Evolutionary conservation across 805 yeast genomes (phyloP).

Genomic region (Yarrowia phangngaensis): DNA sequence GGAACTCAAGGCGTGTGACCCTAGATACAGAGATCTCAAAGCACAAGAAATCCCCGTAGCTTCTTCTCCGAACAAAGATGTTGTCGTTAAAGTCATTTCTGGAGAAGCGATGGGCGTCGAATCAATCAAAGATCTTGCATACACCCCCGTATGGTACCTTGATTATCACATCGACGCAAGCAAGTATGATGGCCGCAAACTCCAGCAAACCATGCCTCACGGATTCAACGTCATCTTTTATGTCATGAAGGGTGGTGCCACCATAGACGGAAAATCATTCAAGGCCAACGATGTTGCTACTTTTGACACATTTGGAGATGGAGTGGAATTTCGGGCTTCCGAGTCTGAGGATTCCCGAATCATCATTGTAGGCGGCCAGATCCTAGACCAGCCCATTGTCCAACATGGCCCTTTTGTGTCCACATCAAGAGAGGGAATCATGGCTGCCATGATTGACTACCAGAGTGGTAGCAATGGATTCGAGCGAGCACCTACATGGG

Average conservation of each 20-base stretch:
- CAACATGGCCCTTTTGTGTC: conserved; percentile 94
- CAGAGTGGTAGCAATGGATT: conserved; percentile 46
- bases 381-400: conserved; percentile 69
- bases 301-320: conserved; percentile 67
- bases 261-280: conserved; percentile 45
- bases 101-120: conserved; percentile 73
- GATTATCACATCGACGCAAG: no score
- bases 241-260: conserved; percentile 56
- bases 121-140: conserved; percentile 70
- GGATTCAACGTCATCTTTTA: conserved; percentile 69
- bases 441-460: conserved; percentile 67
- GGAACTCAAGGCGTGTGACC: conserved; percentile 56
- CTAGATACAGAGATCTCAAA: conserved; percentile 72
- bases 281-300: conserved; percentile 53
- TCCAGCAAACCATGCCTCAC: conserved; percentile 55
- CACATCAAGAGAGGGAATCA: conserved; percentile 58
- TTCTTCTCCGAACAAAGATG: conserved; percentile 59
- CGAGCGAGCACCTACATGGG: conserved; percentile 39
- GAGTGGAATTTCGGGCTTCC: conserved; percentile 52
- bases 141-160: no score
- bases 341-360: conserved; percentile 41
- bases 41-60: conserved; percentile 66
- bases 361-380: no score
- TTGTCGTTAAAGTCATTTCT: conserved; percentile 64
- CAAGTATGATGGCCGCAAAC: conserved; percentile 62